phyloP scores from a whole-genome alignment of 441 rosid species.

The Syzygium malaccense region DNA sequence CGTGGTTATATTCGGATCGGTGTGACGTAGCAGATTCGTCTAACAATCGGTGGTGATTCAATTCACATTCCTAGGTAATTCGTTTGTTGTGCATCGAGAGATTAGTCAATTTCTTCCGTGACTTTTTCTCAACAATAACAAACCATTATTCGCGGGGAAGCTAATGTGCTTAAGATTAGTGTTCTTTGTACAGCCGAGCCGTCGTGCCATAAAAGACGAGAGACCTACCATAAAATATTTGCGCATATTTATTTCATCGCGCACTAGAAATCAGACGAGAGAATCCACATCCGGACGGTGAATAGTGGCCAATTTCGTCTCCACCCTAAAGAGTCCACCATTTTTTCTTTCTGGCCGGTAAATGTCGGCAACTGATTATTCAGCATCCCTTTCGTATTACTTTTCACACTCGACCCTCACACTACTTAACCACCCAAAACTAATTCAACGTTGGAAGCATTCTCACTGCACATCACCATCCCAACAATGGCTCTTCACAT shows the following conservation, averaged over 20 bases:
- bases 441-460: not conserved
- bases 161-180: too few relatives aligned
- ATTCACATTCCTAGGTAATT: too few relatives aligned
- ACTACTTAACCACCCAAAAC: not conserved
- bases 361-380: not conserved
- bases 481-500: not conserved
- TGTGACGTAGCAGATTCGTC: too few relatives aligned
- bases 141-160: too few relatives aligned
- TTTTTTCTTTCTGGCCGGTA: not conserved
- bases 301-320: not conserved
- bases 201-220: too few relatives aligned
- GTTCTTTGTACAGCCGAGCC: not conserved
- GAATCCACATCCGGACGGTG: not conserved
- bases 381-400: not conserved
- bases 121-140: too few relatives aligned
- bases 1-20: too few relatives aligned
- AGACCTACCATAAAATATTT: too few relatives aligned
- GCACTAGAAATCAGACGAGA: not conserved
- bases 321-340: not conserved
- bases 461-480: not conserved
- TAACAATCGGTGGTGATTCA: too few relatives aligned
- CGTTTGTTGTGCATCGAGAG: too few relatives aligned
- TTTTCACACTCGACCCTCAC: not conserved
- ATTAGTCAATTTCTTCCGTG: too few relatives aligned
- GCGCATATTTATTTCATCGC: not conserved